A percentile compares a stretch with the other conserved stretches of the same genome.
Evolutionary conservation across 768 basidiomycete species (phyloP).

Genomic region (Auricularia sp.): DNA sequence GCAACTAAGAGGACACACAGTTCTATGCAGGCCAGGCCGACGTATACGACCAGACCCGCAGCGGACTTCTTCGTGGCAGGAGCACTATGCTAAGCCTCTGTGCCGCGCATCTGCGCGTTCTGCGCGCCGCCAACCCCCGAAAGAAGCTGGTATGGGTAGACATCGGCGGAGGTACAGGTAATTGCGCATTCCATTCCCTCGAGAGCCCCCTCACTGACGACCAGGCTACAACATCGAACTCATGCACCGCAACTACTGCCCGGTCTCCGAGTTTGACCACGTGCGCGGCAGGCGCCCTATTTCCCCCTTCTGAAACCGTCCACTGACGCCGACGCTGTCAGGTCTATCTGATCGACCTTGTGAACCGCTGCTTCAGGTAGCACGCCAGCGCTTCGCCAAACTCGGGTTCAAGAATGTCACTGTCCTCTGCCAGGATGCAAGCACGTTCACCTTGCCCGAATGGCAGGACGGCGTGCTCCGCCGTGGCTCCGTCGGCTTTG

Average conservation of each 20-base stretch:
- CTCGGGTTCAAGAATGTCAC: constrained; percentile 67
- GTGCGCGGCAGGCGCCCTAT: neutral
- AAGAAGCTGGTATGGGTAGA: constrained; percentile 65
- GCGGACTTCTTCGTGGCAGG: constrained; percentile 51
- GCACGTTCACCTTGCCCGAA: constrained; percentile 50
- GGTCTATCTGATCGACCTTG: constrained; percentile 67
- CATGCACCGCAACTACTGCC: constrained; percentile 48
- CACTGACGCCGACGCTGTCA: neutral
- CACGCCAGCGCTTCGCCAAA: constrained; percentile 52
- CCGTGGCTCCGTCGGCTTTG: constrained; percentile 40
- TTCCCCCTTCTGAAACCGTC: neutral
- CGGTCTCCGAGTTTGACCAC: constrained; percentile 45
- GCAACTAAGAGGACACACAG: constrained; percentile 13
- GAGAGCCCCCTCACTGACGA: neutral
- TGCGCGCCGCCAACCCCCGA: constrained; percentile 28
- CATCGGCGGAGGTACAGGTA: constrained; percentile 65
- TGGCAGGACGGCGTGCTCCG: constrained; percentile 38
- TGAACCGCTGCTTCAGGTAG: constrained; percentile 59
- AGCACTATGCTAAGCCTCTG: constrained; percentile 63
- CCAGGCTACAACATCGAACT: constrained; percentile 59
- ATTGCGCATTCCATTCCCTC: neutral
- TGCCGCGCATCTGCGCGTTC: constrained; percentile 46
- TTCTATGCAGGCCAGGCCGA: constrained; percentile 63
- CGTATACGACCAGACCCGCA: constrained; percentile 61
- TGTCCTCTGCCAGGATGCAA: constrained; percentile 64